Percentiles rank a stretch among this genome's conserved stretches.
Evolutionary conservation across 2,329 filamentous ascomycete species (phyloP).

Genomic region (Blumeriella jaapii): DNA sequence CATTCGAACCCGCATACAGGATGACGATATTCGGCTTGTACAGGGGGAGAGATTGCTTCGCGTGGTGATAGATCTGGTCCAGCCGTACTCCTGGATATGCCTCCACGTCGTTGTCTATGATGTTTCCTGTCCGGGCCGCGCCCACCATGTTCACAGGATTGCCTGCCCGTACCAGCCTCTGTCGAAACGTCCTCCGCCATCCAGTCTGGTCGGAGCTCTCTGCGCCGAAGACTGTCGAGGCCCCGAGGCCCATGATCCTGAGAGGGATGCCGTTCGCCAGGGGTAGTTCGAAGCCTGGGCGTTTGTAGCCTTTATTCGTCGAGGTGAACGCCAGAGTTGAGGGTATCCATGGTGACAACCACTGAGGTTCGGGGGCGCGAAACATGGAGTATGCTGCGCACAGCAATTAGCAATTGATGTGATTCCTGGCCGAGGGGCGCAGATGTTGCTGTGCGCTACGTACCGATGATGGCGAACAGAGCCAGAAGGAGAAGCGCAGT

Average conservation of each 20-base stretch:
- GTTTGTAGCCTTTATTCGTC: not conserved
- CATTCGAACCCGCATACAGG: not conserved
- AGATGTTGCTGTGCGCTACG: too few relatives aligned
- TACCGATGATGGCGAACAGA: too few relatives aligned
- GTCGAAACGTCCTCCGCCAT: not conserved
- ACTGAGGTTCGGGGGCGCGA: too few relatives aligned
- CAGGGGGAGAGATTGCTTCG: not conserved
- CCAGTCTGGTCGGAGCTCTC: not conserved
- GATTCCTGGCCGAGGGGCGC: too few relatives aligned
- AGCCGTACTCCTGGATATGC: not conserved
- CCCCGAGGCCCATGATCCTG: not conserved
- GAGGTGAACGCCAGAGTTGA: too few relatives aligned
- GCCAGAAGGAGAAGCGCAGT: too few relatives aligned
- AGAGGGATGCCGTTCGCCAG: not conserved
- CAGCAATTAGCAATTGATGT: too few relatives aligned
- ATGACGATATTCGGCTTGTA: not conserved
- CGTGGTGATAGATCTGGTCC: not conserved
- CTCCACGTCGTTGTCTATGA: not conserved
- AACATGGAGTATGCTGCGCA: too few relatives aligned
- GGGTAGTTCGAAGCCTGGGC: not conserved
- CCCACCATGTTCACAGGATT: not conserved
- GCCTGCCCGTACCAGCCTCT: not conserved
- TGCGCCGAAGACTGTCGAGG: not conserved
- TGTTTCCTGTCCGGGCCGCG: not conserved
- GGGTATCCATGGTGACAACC: too few relatives aligned